Evolutionary conservation across 306 rosid species (phyloP), one percentile per base, ranked within the genome.

Genomic region (Mucuna pruriens): DNA sequence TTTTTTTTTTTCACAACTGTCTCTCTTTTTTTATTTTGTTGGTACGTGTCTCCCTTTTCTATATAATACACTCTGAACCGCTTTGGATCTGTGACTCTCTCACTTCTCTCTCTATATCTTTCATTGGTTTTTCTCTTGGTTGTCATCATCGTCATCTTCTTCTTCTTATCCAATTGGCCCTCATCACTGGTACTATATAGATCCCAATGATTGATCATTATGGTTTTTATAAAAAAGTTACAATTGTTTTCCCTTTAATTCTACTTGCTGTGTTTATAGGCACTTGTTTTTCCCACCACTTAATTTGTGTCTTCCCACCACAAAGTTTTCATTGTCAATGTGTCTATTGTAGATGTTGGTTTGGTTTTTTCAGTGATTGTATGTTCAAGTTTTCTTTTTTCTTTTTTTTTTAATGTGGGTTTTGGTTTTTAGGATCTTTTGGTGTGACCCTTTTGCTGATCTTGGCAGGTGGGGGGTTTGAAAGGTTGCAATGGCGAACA

Each of bases 401-500:
- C 3, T 29, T 29, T 29, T 64, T 29, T 29, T 29, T 64, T 49
- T 25, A 46, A 12, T 57, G 34, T 34, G 64, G 64, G 65, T 2
- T 23, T 65, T 44, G 39, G 46, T 9, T 75, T 17, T 26, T 76
- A 26, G 34, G 33, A 76, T 65, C 26, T 54, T 75, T 17, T 34
- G 65, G 8, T 16, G 40, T 17, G 36, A 40, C 64, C 67, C 52
- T 54, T 72, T 81, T 73, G n/a, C n/a, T n/a, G 46, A 34, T 75
- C 71, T 77, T 85, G 22, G 61, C 84, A 82, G 87, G 74, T 83
- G 16, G 61, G 39, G 82, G 52, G 33, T 31, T 31, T 83, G 73
- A 51, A 65, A 57, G 15, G 73, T 71, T 52, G 65, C 77, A 68
- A 91, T 91, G 97, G 82, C 94, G 45, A 83, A 48, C 36, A 72